Percentiles rank a stretch among this genome's conserved stretches.
These are phyloP conservation scores for Tylopilus subfusipes DNA, from an alignment of 768 basidiomycete genomes.

Conservation along the genomic window DNA sequence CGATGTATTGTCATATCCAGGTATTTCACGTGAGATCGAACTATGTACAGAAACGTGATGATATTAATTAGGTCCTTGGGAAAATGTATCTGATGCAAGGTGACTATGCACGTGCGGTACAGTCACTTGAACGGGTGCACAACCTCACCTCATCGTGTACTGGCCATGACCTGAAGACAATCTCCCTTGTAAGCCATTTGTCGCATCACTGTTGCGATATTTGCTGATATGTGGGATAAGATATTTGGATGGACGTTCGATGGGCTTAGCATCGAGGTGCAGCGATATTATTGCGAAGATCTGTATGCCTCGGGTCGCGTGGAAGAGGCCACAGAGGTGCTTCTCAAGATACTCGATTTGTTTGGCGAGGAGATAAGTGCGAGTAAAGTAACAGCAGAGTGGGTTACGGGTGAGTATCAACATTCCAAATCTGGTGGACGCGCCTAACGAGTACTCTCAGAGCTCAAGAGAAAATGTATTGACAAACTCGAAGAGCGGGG, in stretches of 20 bases:
- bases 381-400: not conserved
- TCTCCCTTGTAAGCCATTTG: not conserved
- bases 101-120: too few relatives aligned
- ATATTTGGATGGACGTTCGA: slow-evolving; percentile 10
- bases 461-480: not conserved
- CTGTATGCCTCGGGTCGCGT: not conserved
- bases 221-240: not conserved
- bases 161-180: not conserved
- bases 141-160: not conserved
- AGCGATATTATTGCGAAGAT: not conserved
- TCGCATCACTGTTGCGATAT: not conserved
- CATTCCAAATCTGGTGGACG: not conserved
- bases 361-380: not conserved
- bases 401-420: too few relatives aligned
- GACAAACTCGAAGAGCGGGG: not conserved
- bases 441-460: not conserved
- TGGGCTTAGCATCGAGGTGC: not conserved
- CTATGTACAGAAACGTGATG: too few relatives aligned
- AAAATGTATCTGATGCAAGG: too few relatives aligned
- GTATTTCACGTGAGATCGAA: too few relatives aligned
- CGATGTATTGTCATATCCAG: not conserved
- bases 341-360: too few relatives aligned
- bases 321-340: not conserved
- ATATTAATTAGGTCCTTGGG: too few relatives aligned
- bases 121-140: not conserved